Conservation (phyloP, 257 asterid genomes). For the Ocimum tenuiflorum region DNA sequence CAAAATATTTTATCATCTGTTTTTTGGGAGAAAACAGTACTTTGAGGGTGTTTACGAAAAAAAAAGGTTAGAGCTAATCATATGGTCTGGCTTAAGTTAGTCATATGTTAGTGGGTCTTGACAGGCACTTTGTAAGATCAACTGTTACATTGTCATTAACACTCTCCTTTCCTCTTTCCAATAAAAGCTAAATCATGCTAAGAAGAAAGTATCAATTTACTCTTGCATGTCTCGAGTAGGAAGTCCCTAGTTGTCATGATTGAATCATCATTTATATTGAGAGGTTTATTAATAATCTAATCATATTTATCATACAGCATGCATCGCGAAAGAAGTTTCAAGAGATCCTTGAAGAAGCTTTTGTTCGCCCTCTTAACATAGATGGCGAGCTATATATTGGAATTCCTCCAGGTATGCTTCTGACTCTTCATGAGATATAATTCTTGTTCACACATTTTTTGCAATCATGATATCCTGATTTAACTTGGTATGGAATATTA, state of each 20-base stretch:
- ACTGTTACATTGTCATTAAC: not conserved
- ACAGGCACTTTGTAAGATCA: not conserved
- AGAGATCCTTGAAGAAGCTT: slow-evolving; percentile 81
- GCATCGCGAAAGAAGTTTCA: slow-evolving; percentile 81
- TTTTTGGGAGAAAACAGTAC: not conserved
- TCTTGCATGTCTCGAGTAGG: not conserved
- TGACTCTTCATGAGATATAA: slow-evolving; percentile 9
- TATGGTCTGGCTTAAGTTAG: not conserved
- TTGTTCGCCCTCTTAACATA: slow-evolving; percentile 65
- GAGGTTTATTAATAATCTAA: slow-evolving; percentile 9
- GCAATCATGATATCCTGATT: slow-evolving; percentile 12
- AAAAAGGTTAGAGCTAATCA: not conserved
- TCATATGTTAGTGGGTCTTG: not conserved
- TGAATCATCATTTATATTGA: not conserved
- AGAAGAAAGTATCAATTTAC: not conserved
- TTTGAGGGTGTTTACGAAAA: not conserved
- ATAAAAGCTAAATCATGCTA: not conserved
- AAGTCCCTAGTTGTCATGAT: not conserved
- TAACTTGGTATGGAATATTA: not conserved
- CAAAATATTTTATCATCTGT: not conserved
- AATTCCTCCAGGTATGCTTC: slow-evolving; percentile 85
- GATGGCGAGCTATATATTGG: slow-evolving; percentile 93
- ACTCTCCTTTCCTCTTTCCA: not conserved
- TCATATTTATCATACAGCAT: slow-evolving; percentile 39
- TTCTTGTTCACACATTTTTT: not conserved